Evolutionary conservation across 805 yeast species (phyloP).

Genomic region (Kodamaea sagamina): DNA sequence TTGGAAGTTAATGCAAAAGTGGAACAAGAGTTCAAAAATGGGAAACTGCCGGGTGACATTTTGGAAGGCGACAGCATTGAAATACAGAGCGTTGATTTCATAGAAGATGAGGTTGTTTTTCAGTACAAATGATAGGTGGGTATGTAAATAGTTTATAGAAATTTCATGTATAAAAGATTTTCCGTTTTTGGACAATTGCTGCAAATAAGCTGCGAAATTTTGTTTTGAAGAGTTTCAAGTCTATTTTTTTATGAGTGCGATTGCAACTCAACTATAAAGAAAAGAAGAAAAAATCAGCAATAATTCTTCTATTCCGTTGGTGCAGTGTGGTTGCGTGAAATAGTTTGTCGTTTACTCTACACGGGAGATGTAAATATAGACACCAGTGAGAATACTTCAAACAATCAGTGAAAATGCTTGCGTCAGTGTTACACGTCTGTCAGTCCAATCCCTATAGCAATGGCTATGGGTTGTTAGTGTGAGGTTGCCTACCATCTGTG

Average conservation of each 20-base stretch:
- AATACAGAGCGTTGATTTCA: constrained; percentile 32
- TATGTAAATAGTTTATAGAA: constrained; percentile 1
- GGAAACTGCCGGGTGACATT: constrained; percentile 25
- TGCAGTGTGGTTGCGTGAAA: constrained; percentile 51
- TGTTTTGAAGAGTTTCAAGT: constrained; percentile 20
- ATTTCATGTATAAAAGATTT: neutral
- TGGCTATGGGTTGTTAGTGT: constrained; percentile 65
- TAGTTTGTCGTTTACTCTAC: constrained; percentile 83
- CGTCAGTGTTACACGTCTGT: too few species aligned
- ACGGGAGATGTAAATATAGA: constrained; percentile 72
- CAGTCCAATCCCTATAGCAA: constrained; percentile 78
- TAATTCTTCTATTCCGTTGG: constrained; percentile 24
- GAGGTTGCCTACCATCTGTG: too few species aligned
- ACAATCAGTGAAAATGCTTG: too few species aligned
- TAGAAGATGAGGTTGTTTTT: constrained; percentile 37
- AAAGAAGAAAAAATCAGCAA: constrained; percentile 27
- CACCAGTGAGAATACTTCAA: constrained; percentile 76
- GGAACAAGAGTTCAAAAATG: constrained; percentile 21
- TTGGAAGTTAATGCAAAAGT: constrained; percentile 24
- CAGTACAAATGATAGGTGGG: constrained; percentile 13
- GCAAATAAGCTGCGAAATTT: too few species aligned
- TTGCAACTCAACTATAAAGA: constrained; percentile 31
- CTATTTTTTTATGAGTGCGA: constrained; percentile 39
- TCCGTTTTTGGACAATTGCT: too few species aligned
- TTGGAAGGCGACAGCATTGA: constrained; percentile 20